phyloP scores from a whole-genome alignment of 805 yeast species.

The Pichia sporocuriosa region DNA sequence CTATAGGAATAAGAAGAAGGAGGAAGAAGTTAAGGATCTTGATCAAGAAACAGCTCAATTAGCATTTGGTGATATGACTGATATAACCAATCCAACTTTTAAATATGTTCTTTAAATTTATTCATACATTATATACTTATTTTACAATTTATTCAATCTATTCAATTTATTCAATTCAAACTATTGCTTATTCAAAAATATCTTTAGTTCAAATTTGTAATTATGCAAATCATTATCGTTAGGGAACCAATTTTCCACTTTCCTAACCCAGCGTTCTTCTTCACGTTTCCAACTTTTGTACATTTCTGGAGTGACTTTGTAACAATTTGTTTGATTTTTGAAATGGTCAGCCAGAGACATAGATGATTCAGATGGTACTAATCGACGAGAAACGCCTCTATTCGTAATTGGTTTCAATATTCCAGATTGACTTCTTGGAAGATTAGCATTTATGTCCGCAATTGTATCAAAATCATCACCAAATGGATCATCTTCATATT shows the following conservation, averaged over 20 bases:
- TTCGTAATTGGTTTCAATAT: conserved; percentile 13
- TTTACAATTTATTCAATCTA: background rate
- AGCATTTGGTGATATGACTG: conserved; percentile 22
- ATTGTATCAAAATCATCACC: conserved; percentile 41
- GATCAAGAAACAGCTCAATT: conserved; percentile 19
- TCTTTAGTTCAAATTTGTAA: conserved; percentile 28
- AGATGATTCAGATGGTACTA: conserved; percentile 13
- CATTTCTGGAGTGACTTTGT: conserved; percentile 22
- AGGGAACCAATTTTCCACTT: conserved; percentile 33
- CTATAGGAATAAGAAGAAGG: conserved; percentile 26
- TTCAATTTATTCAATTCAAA: background rate
- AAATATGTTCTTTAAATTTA: background rate
- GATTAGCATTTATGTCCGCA: background rate
- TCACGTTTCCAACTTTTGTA: conserved; percentile 27
- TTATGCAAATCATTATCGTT: conserved; percentile 20
- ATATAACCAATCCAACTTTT: background rate
- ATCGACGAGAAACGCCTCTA: conserved; percentile 4
- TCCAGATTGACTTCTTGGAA: background rate
- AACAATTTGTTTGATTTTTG: conserved; percentile 13
- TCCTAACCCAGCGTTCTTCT: conserved; percentile 30
- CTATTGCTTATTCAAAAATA: conserved; percentile 24
- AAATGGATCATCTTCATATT: conserved; percentile 40
- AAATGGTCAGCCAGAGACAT: conserved; percentile 10
- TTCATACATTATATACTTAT: too few species aligned
- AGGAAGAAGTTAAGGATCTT: conserved; percentile 15